Conservation (phyloP, 2,329 filamentous ascomycete genomes). For the Colletotrichum tanaceti region DNA sequence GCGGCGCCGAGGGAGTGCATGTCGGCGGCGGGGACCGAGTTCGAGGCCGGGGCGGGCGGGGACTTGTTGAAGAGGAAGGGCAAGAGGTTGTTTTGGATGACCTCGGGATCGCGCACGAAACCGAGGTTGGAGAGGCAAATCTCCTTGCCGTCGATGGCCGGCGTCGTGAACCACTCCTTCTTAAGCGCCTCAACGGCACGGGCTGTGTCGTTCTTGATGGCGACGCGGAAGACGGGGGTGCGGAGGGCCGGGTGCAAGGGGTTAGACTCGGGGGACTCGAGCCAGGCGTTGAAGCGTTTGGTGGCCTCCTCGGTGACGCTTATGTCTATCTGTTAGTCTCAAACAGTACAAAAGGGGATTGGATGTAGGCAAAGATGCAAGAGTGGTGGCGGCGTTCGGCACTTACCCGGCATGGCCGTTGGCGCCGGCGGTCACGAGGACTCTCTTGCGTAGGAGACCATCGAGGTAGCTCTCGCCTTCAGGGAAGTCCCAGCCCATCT, state of each 20-base stretch:
- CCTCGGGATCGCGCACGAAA: conserved; percentile 73
- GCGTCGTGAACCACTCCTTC: conserved; percentile 84
- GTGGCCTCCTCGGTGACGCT: conserved; percentile 79
- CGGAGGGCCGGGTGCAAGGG: conserved; percentile 86
- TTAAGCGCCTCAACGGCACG: conserved; percentile 79
- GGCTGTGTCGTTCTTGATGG: conserved; percentile 76
- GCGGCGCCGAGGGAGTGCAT: conserved; percentile 83
- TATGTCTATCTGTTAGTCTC: conserved; percentile 43
- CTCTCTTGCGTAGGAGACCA: conserved; percentile 82
- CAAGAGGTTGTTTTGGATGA: conserved; percentile 74
- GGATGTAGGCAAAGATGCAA: no score
- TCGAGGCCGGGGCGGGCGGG: conserved; percentile 59
- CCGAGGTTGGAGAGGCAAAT: conserved; percentile 83
- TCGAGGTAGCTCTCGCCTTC: conserved; percentile 83
- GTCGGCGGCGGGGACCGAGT: conserved; percentile 85
- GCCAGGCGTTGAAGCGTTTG: conserved; percentile 84
- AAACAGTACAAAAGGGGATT: conserved; percentile 23
- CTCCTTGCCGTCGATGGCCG: conserved; percentile 91
- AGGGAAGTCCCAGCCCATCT: conserved; percentile 88
- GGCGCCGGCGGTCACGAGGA: conserved; percentile 80
- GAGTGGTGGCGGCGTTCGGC: no score
- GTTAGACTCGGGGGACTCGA: conserved; percentile 72
- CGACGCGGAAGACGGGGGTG: conserved; percentile 81
- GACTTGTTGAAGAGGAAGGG: conserved; percentile 82
- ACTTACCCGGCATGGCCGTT: conserved; percentile 80